phyloP scores from a whole-genome alignment of 805 yeast genomes.

The Starmerella floricola region DNA sequence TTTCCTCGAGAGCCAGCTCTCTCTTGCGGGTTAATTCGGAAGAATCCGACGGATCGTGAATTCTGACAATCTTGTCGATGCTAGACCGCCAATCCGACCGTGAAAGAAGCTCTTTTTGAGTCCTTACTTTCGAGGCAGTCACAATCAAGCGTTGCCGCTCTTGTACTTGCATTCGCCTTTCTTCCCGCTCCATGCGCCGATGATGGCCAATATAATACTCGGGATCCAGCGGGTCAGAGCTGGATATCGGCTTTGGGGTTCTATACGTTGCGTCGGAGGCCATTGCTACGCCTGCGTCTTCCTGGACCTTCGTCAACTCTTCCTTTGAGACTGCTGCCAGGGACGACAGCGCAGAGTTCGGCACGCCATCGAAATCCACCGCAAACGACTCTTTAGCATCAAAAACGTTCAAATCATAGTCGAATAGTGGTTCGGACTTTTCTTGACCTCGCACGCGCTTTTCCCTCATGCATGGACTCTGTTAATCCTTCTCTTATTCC shows the following conservation, averaged over 20 bases:
- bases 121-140: constrained; percentile 42
- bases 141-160: constrained; percentile 42
- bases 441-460: constrained; percentile 18
- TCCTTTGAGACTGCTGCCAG: constrained; percentile 1
- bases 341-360: constrained; percentile 3
- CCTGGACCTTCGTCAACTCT: not conserved
- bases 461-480: constrained; percentile 21
- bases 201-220: constrained; percentile 37
- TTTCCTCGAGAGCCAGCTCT: constrained; percentile 40
- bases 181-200: constrained; percentile 50
- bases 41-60: constrained; percentile 38
- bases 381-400: constrained; percentile 10
- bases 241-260: not conserved
- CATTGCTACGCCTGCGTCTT: not conserved
- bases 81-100: constrained; percentile 39
- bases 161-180: constrained; percentile 43
- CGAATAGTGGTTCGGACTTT: constrained; percentile 19
- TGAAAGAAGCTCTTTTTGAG: constrained; percentile 35
- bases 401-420: constrained; percentile 18
- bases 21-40: constrained; percentile 44
- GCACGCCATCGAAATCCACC: constrained; percentile 7
- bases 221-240: constrained; percentile 37
- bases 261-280: not conserved
- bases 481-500: not conserved
- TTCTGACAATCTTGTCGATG: constrained; percentile 38